These are phyloP conservation scores for Sclerospora graminicola DNA, from an alignment of 352 stramenopile genomes.

Conservation along the genomic window DNA sequence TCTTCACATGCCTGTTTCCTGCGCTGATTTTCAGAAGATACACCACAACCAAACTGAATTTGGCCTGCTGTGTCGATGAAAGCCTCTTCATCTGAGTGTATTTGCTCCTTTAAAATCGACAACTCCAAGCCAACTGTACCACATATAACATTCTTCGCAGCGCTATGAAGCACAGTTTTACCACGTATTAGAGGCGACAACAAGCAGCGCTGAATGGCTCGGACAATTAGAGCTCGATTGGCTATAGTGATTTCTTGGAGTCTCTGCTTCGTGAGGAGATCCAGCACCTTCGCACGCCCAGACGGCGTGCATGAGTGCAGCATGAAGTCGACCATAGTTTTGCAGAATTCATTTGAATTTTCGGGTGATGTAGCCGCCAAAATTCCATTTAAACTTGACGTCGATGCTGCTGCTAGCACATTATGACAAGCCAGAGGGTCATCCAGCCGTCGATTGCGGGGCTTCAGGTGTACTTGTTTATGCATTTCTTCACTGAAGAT, in stretches of 20 bases:
- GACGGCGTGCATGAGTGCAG: slow-evolving; percentile 50
- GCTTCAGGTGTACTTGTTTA: slow-evolving; percentile 64
- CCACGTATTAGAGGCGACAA: slow-evolving; percentile 57
- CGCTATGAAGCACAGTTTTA: slow-evolving; percentile 52
- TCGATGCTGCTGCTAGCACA: slow-evolving; percentile 45
- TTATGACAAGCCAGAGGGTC: slow-evolving; percentile 71
- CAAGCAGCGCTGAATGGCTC: slow-evolving; percentile 67
- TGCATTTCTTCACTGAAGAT: slow-evolving; percentile 65
- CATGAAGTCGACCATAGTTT: slow-evolving; percentile 82
- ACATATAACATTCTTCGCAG: slow-evolving; percentile 59
- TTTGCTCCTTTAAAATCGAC: slow-evolving; percentile 70
- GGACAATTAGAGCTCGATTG: slow-evolving; percentile 70
- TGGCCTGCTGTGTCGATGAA: slow-evolving; percentile 24
- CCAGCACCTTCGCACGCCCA: slow-evolving; percentile 57
- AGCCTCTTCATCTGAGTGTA: slow-evolving; percentile 55
- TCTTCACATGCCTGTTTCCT: slow-evolving; percentile 20
- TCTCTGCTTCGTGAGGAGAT: slow-evolving; percentile 60
- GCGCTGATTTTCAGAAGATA: slow-evolving; percentile 1
- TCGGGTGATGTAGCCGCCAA: slow-evolving; percentile 65
- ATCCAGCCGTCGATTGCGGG: slow-evolving; percentile 35
- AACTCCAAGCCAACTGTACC: slow-evolving; percentile 59
- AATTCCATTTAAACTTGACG: slow-evolving; percentile 65
- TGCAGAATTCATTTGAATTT: slow-evolving; percentile 62
- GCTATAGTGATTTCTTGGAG: slow-evolving; percentile 61
- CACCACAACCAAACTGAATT: slow-evolving; percentile 15